A percentile compares a stretch with the other conserved stretches of the same genome.
Evolutionary conservation across 73 alveolate species (phyloP).

Genomic region (Paramecium bursaria): DNA sequence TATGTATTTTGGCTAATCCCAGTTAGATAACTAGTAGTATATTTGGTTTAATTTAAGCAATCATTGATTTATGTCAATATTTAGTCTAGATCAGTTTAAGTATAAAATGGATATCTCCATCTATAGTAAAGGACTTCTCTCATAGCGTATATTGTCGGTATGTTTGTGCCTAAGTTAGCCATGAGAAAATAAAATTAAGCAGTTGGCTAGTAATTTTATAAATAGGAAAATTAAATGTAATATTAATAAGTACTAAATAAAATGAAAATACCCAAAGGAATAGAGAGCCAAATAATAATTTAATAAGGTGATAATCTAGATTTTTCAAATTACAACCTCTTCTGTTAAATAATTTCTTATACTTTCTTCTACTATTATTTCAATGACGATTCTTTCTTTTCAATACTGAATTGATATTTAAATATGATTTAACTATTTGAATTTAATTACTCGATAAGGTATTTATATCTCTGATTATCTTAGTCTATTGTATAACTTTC

Average conservation of each 20-base stretch:
- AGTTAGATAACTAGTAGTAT: slow-evolving; percentile 6
- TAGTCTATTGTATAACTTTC: slow-evolving; percentile 10
- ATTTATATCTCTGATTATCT: not conserved
- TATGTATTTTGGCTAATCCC: not conserved
- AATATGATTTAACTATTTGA: not conserved
- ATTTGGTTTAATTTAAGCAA: slow-evolving; percentile 17
- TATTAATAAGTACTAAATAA: not conserved
- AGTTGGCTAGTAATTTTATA: slow-evolving; percentile 14
- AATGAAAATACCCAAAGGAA: not conserved
- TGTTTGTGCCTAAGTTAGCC: slow-evolving; percentile 27
- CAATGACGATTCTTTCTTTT: slow-evolving; percentile 8
- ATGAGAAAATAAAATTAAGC: slow-evolving; percentile 35
- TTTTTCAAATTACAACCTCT: slow-evolving; percentile 30
- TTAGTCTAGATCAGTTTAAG: not conserved
- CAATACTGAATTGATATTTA: slow-evolving; percentile 3
- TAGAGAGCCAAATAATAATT: not conserved
- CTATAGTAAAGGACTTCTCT: slow-evolving; percentile 50
- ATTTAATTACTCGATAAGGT: not conserved
- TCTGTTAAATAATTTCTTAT: not conserved
- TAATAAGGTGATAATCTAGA: not conserved
- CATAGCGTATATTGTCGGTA: slow-evolving; percentile 51
- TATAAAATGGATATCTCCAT: slow-evolving; percentile 59
- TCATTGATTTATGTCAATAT: not conserved
- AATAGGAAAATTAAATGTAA: not conserved
- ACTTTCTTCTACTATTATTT: slow-evolving; percentile 28